Evolutionary conservation across 1,284 basidiomycete genomes (phyloP).

Genomic region (Anthracocystis walkeri): DNA sequence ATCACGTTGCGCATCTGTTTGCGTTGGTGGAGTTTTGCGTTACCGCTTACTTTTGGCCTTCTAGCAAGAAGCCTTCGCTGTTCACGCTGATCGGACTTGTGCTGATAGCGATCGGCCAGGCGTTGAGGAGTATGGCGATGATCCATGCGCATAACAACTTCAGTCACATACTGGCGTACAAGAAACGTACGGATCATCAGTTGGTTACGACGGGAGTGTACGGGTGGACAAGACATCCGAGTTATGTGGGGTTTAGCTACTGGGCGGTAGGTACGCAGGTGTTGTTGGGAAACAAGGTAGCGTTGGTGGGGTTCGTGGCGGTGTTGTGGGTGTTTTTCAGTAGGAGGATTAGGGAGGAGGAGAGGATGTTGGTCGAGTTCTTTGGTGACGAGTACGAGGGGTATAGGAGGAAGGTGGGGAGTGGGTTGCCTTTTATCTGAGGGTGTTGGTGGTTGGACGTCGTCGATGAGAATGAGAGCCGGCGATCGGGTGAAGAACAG

Average conservation of each 20-base stretch:
- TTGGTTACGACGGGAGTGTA: constrained; percentile 66
- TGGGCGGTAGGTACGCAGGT: constrained; percentile 96
- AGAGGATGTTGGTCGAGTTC: constrained; percentile 79
- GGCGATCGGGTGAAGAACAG: too few relatives aligned
- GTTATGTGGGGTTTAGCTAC: constrained; percentile 96
- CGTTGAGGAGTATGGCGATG: constrained; percentile 89
- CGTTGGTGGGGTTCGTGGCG: constrained; percentile 76
- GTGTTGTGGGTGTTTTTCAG: constrained; percentile 89
- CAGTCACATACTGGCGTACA: constrained; percentile 75
- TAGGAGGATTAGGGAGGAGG: constrained; percentile 82
- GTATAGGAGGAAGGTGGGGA: constrained; percentile 79
- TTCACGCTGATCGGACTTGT: constrained; percentile 72
- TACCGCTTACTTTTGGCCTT: constrained; percentile 27
- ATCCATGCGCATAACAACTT: constrained; percentile 93
- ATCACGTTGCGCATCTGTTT: constrained; percentile 84
- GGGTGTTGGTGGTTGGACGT: too few relatives aligned
- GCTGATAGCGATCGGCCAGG: constrained; percentile 80
- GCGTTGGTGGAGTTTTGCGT: constrained; percentile 85
- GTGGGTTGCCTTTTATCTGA: constrained; percentile 74
- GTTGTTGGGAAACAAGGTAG: constrained; percentile 87
- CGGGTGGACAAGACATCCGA: constrained; percentile 84
- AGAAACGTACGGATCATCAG: constrained; percentile 60
- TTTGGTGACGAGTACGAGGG: constrained; percentile 82
- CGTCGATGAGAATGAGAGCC: too few relatives aligned
- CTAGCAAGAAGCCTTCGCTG: constrained; percentile 14